Base-by-base conservation (phyloP, 2,329 filamentous ascomycete genomes). In the Monosporascus sp. region DNA sequence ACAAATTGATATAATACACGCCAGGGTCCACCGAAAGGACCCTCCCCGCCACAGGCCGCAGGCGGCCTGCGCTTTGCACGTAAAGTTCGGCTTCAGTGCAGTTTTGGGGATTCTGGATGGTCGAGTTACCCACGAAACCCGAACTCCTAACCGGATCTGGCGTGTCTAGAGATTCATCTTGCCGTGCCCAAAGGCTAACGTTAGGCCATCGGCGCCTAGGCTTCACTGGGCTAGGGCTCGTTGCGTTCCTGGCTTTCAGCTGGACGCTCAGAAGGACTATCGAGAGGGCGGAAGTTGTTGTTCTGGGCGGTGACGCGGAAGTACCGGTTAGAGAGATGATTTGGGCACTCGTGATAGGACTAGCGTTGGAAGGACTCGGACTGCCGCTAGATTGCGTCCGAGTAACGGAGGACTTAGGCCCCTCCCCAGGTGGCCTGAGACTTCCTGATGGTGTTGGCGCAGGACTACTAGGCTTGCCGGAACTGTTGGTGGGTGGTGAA, bases 1-100 rank as follows among this genome's bases (percentile, higher is more conserved):
- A 38, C 8, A 61, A 49, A 46, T 57, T 56, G 41, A 60, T 52
- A 27, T 59, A 56, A 26, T 47, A 7, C 7, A 53, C 55, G 16
- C 58, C 57, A 14, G 55, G 44, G 20, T 58, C 43, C 11, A 59
- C 58, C 11, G 56, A 56, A n/a, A 63, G 24, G 19, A 49, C 9
- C 37, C 16, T 50, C 7, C 53, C 53, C n/a, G 20, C 6, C 2
- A 7, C 45, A 11, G 50, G 54, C 27, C 52, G 31, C 16, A 63
- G 46, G 34, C 52, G 46, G 8, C 60, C 56, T 5, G 48, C 34
- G 9, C 51, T 52, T 11, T 53, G 44, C 5, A 50, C 17, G n/a
- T 56, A 63, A 2, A 52, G 7, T n/a, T 48, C 48, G 45, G 60
- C 60, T 20, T 52, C 47, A 1, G 55, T 51, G n/a, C 60, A 62